Base-by-base conservation (phyloP, 495 filamentous ascomycete genomes). In the Lepidopterella palustris region DNA sequence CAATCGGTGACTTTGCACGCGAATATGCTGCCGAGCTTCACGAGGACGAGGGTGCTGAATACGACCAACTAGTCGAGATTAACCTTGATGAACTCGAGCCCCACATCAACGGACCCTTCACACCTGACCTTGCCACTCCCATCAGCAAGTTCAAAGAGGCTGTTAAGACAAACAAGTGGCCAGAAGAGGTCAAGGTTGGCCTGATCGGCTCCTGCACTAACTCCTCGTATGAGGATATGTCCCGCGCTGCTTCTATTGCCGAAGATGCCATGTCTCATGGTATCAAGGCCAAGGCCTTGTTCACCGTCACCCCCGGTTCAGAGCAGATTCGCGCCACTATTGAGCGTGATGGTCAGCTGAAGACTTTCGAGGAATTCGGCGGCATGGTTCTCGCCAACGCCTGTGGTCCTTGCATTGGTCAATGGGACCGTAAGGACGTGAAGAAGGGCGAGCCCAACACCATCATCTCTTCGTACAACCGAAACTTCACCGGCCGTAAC, bases 171-270 rank as follows among this genome's bases (percentile, higher is more conserved):
- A 96, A 98, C 77, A 86, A 86, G 75, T 98, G 93, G 93, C 93
- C 93, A 40, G 86, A 95, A 74, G 92, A 97, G 74, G 79, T 98
- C 67, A 97, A 96, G 82, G 95, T 96, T 67, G 95, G 95, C 71
- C 75, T 92, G 50, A 92, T 99, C 70, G 93, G 93, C 57, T 97
- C 93, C 71, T 99, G 93, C 88, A 99, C 93, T 67, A 99, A 99
- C 84, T 96, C 90, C 45, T 97, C 92, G 26, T 99, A 99, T 75
- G 95, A 99, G 80, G 93, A 99, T 71, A 97, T 99, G 93, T 88
- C 86, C 67, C 90, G 95, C 63, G 88, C 84, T 69, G 93, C 93
- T 55, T 90, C 91, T 31, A 97, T 99, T 73, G 95, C 92, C 52
- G 89, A 85, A 58, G 90, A 99, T 75, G 95, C 95, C 66, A 82